Base-by-base conservation (phyloP, 2,329 filamentous ascomycete species). In the Exophiala lecanii-corni region DNA sequence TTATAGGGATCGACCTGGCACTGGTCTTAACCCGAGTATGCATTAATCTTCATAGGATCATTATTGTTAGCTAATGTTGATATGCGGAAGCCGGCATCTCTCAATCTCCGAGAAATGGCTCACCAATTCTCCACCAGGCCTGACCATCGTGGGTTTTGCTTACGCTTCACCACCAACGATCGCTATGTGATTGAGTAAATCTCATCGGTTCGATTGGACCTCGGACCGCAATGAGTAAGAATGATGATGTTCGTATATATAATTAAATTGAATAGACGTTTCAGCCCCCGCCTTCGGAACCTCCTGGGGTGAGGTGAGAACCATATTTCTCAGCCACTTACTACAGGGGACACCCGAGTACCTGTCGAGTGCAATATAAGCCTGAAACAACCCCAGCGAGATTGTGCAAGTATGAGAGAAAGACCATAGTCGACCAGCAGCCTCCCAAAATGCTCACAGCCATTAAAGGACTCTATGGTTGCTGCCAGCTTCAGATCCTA, bases 101-200 rank as follows among this genome's bases (percentile, higher is more conserved):
- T 18, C 17, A 35, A 35, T 35, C n/a, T 35, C 33, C 33, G 33
- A 35, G 16, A 35, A 35, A 35, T 35, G 33, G 4, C 33, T 35
- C 33, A 35, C 7, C 33, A 15, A 6, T 7, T 17, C 7, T 33
- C 13, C 5, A 35, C 33, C 12, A 35, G 33, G 17, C 12, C 33
- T 35, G 33, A 18, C 7, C 7, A 6, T 33, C 10, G 7, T 33
- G 17, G 17, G 15, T 17, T 18, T 35, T n/a, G 16, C 30, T 33
- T 33, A 13, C 30, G 25, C 25, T 28, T 28, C n/a, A n/a, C 25
- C 25, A 9, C 25, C 25, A 28, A n/a, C n/a, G 25, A n/a, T n/a
- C 25, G 9, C 25, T n/a, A 9, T 28, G n/a, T 28, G 9, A 28
- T 28, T 28, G 25, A 9, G 9, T 28, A 28, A 9, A 28, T 9